phyloP scores from a whole-genome alignment of 23 red algal species.

The Gracilaria caudata region DNA sequence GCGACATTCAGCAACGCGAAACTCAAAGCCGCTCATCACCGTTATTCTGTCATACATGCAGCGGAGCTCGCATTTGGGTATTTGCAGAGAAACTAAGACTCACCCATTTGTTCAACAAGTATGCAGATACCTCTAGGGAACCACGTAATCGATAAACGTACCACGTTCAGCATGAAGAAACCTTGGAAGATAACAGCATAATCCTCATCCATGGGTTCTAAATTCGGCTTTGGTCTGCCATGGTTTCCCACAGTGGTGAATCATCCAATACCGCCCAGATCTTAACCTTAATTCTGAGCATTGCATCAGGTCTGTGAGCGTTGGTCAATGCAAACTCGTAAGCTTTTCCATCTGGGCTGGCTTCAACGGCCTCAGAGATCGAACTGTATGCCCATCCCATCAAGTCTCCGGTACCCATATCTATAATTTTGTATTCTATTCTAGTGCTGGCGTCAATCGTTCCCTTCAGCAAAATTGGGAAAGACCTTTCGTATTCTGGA shows the following conservation, averaged over 20 bases:
- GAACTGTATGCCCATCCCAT: slow-evolving; percentile 61
- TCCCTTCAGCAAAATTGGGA: slow-evolving; percentile 39
- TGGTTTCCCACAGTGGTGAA: slow-evolving; percentile 48
- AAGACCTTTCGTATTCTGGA: slow-evolving; percentile 64
- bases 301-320: slow-evolving; percentile 45
- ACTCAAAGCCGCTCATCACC: background rate
- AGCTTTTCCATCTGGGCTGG: slow-evolving; percentile 27
- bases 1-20: background rate
- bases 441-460: slow-evolving; percentile 31
- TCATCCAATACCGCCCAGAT: slow-evolving; percentile 49
- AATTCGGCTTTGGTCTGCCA: slow-evolving; percentile 22
- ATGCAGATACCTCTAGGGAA: slow-evolving; percentile 40
- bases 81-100: slow-evolving; percentile 71
- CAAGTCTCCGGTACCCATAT: slow-evolving; percentile 27
- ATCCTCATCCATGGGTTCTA: background rate
- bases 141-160: slow-evolving; percentile 1
- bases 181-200: background rate
- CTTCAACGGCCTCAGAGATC: slow-evolving; percentile 50
- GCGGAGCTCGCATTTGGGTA: slow-evolving; percentile 73
- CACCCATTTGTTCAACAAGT: slow-evolving; percentile 40
- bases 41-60: slow-evolving; percentile 63
- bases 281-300: slow-evolving; percentile 19
- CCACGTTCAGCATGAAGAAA: background rate
- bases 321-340: slow-evolving; percentile 41
- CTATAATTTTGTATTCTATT: slow-evolving; percentile 57